Evolutionary conservation across 2,329 filamentous ascomycete genomes (phyloP).

Genomic region (Ophiognomonia clavigignenti-juglandacearum): DNA sequence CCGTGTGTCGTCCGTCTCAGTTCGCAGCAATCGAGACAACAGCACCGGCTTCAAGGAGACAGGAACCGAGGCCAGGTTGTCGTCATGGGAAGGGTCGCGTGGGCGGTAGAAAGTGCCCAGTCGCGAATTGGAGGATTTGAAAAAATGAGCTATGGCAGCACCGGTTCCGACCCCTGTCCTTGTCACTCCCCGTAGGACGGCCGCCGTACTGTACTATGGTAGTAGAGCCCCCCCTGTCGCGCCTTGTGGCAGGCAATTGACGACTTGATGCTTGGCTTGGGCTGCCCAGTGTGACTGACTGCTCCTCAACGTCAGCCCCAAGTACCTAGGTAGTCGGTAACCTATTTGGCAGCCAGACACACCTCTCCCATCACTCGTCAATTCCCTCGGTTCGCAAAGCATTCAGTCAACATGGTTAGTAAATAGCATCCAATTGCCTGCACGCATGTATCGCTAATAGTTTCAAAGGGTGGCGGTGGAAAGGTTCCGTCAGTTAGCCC

Average conservation of each 20-base stretch:
- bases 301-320: too few species aligned
- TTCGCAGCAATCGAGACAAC: constrained; percentile 14
- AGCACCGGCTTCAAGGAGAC: constrained; percentile 10
- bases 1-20: too few species aligned
- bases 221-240: too few species aligned
- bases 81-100: constrained; percentile 15
- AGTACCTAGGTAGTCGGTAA: too few species aligned
- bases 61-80: constrained; percentile 7
- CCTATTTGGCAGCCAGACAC: too few species aligned
- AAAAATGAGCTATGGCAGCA: constrained; percentile 17
- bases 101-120: constrained; percentile 4
- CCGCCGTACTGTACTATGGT: not conserved
- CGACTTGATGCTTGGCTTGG: too few species aligned
- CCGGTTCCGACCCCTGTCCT: constrained; percentile 17
- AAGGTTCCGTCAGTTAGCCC: constrained; percentile 47
- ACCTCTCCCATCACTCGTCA: constrained; percentile 6
- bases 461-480: constrained; percentile 67
- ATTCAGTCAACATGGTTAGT: constrained; percentile 51
- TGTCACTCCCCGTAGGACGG: not conserved
- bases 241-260: too few species aligned
- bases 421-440: too few species aligned
- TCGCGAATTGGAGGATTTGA: constrained; percentile 9
- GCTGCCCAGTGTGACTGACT: too few species aligned
- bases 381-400: constrained; percentile 1
- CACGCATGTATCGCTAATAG: constrained; percentile 33